Base-by-base conservation (phyloP, 805 yeast species). In the Lachancea meyersii region DNA sequence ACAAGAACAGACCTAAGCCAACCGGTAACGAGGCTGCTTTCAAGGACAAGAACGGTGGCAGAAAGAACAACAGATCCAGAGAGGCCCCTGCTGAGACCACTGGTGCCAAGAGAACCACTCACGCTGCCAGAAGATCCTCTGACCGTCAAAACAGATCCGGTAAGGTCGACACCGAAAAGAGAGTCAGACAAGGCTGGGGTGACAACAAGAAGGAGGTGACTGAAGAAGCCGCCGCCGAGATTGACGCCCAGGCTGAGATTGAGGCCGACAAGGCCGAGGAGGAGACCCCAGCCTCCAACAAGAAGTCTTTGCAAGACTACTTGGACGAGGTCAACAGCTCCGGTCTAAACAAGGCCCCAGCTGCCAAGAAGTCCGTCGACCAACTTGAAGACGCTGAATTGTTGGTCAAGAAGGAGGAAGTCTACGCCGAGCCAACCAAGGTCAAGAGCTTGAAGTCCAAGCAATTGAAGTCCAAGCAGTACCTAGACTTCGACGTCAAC, bases 91-190 rank as follows among this genome's bases (percentile, higher is more conserved):
- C 76, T 47, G 77, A 76, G 55, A 73, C 79, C 56, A 23, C 42
- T 19, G 58, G 72, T 47, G 57, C 72, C 44, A 68, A 78, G 54
- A 77, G 78, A 55, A 76, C 76, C 60, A 64, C 76, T 58, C 69
- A 73, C 63, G 78, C 78, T 70, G 35, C 40, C 40, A 65, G 68
- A 61, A 63, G 58, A 55, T 47, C 71, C 67, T 54, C 64, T 52
- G 97, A 91, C 79, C 93, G 95, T 71, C 93, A 80, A 63, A 79
- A 91, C 54, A 85, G 84, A 75, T 64, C 86, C 53, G 86, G 82
- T 63, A 86, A 84, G 76, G 67, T 79, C 60, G 96, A 88, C 73
- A 73, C 95, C 57, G 77, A 75, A 57, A 89, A 87, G 82, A 81
- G 83, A 69, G 76, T 82, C 61, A 77, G 75, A 67, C 82, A 80